A percentile compares a stretch with the other conserved stretches of the same genome.
phyloP scores from a whole-genome alignment of 805 yeast genomes.

The Nakazawaea wyomingensis region DNA sequence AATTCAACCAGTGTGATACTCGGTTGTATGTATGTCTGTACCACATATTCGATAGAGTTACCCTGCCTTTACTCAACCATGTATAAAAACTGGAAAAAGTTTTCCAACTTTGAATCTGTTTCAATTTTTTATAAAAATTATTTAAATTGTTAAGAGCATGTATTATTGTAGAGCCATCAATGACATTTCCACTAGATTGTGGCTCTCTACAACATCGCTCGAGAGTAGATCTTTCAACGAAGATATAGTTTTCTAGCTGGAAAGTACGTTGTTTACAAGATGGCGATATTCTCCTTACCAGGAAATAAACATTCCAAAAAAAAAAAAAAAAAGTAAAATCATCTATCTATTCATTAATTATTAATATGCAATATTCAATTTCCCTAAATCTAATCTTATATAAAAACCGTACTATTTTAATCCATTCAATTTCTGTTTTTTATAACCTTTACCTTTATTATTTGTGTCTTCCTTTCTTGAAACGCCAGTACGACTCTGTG shows the following conservation, averaged over 20 bases:
- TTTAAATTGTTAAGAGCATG: conserved; percentile 12
- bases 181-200: conserved; percentile 7
- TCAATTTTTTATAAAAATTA: not conserved
- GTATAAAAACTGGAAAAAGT: not conserved
- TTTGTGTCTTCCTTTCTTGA: not conserved
- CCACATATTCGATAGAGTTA: not conserved
- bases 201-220: conserved; percentile 14
- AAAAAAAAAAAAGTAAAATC: no score
- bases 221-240: conserved; percentile 11
- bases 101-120: not conserved
- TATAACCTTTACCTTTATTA: not conserved
- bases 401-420: no score
- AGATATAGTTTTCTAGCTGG: conserved; percentile 13
- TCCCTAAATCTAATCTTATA: no score
- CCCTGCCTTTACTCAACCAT: not conserved
- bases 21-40: no score
- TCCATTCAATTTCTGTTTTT: not conserved
- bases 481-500: not conserved
- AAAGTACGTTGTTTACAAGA: conserved; percentile 7
- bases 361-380: no score
- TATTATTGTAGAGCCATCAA: conserved; percentile 13
- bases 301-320: conserved; percentile 9
- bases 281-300: conserved; percentile 14
- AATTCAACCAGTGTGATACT: no score
- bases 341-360: no score